These are phyloP conservation scores for Dactylorhiza incarnata DNA, from an alignment of 106 monocot genomes.

Conservation along the genomic window DNA sequence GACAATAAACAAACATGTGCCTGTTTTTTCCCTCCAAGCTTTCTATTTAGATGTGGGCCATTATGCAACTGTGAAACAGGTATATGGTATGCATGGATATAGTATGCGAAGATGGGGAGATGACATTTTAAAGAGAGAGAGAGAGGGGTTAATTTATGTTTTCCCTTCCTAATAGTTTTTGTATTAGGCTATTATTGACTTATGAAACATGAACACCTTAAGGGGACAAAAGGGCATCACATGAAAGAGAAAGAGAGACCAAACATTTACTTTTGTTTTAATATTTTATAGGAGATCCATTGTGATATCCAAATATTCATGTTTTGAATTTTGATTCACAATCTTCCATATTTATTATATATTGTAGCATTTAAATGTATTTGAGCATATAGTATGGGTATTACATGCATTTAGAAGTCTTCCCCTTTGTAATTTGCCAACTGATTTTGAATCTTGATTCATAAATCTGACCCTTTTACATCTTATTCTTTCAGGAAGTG, in stretches of 20 bases:
- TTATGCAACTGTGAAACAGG: background rate
- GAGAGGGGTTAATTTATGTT: background rate
- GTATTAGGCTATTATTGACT: background rate
- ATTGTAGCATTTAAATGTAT: too few relatives aligned
- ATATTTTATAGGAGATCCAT: too few relatives aligned
- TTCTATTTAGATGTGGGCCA: background rate
- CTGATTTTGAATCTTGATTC: background rate
- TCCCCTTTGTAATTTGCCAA: background rate
- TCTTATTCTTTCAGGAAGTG: slow-evolving; percentile 67
- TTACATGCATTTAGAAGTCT: background rate
- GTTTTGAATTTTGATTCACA: background rate
- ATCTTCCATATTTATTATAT: background rate
- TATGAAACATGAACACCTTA: background rate
- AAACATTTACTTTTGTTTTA: too few relatives aligned
- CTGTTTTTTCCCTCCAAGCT: background rate
- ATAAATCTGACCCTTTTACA: background rate
- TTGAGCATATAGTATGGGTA: too few relatives aligned
- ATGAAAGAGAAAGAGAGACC: background rate
- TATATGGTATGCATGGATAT: background rate
- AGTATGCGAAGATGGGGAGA: background rate
- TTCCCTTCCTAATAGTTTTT: background rate
- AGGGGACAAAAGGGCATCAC: background rate
- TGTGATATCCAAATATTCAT: too few relatives aligned
- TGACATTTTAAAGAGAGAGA: background rate
- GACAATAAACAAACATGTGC: background rate